These are phyloP conservation scores for Lachnellula willkommii DNA, from an alignment of 2,329 filamentous ascomycete genomes.

Conservation along the genomic window DNA sequence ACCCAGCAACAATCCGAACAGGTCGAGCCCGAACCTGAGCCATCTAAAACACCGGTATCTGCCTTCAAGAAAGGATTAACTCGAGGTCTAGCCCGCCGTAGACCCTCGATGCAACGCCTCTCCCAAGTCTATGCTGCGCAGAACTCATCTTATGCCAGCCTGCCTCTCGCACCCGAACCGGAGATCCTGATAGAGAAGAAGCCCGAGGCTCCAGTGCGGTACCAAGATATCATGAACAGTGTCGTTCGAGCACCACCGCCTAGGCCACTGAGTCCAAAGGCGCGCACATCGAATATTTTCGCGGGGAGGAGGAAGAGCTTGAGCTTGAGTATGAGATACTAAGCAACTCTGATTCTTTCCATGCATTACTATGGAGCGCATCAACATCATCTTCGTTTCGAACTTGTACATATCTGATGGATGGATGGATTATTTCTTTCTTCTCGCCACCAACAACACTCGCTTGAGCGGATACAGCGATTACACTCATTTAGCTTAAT, in stretches of 20 bases:
- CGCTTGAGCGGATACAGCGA: too few species aligned
- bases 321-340: too few species aligned
- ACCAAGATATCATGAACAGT: slow-evolving; percentile 21
- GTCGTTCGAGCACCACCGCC: slow-evolving; percentile 15
- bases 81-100: slow-evolving; percentile 15
- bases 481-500: too few species aligned
- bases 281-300: slow-evolving; percentile 2
- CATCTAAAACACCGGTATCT: slow-evolving; percentile 21
- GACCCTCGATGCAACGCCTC: slow-evolving; percentile 21
- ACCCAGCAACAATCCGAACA: slow-evolving; percentile 1
- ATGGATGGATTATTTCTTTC: too few species aligned
- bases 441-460: too few species aligned
- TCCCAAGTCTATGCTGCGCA: slow-evolving; percentile 11
- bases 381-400: not conserved
- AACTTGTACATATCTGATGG: too few species aligned
- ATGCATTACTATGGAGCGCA: too few species aligned
- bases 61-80: slow-evolving; percentile 19
- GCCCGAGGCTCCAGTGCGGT: slow-evolving; percentile 8
- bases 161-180: not conserved
- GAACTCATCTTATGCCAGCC: not conserved
- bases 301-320: slow-evolving; percentile 17
- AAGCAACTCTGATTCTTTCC: too few species aligned
- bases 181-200: not conserved
- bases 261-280: not conserved
- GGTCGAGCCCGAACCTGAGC: slow-evolving; percentile 1